Base-by-base conservation (phyloP, 257 asterid genomes). In the Ilex asprella region DNA sequence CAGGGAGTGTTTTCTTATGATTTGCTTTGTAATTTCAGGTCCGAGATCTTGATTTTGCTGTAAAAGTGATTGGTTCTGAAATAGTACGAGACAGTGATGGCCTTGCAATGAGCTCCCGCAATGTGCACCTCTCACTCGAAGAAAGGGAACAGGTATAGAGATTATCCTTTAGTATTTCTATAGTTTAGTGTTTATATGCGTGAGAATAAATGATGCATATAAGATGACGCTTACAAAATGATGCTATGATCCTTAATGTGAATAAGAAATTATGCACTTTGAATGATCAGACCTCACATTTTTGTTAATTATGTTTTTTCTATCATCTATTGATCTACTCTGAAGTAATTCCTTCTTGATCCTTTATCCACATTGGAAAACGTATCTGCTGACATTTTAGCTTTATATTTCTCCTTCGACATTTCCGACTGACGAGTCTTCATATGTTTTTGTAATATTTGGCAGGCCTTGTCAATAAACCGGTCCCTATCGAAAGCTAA, bases 61-160 rank as follows among this genome's bases (percentile, higher is more conserved):
- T 89, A 44, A 72, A 68, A 67, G 78, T 87, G 69, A 72, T 92
- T 56, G 99, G 97, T 21, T 78, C 86, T 11, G 96, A 85, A 55
- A 76, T 89, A 30, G 66, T 83, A 39, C 84, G 99, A 16, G 97
- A 85, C 30, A 68, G 75, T 2, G 99, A 92, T 72, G 99, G 97
- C 65, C 82, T 92, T 55, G 97, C 99, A n/a, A 85, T 75, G 91
- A 92, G 99, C 71, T 92, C 97, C 30, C 86, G 97, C n/a, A 89
- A 92, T 55, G 96, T 85, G 78, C 84, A 49, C 58, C 89, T 92
- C 31, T 83, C 96, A 43, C 79, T 84, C 4, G 76, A 73, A 39
- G 88, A 89, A 52, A 83, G 97, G 73, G 68, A 76, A 69, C 82
- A 84, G 97, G 97, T 89, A 35, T 35, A 3, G 41, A 35, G 41